Evolutionary conservation across 768 basidiomycete species (phyloP).

Genomic region (Saitozyma podzolica): DNA sequence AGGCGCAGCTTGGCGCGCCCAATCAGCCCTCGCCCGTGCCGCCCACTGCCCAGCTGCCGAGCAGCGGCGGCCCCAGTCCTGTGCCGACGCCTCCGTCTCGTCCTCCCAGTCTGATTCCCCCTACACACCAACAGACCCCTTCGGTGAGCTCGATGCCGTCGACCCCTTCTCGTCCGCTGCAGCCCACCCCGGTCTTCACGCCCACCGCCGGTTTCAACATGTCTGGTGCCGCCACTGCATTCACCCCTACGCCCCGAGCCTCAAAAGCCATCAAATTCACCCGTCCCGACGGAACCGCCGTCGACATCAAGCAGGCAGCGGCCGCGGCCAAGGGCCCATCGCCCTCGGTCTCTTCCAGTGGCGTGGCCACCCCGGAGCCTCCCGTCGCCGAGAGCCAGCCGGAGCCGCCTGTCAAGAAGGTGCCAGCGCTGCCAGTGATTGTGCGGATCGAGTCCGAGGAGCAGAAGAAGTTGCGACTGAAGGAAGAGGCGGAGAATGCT

Average conservation of each 20-base stretch:
- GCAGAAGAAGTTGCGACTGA: constrained; percentile 37
- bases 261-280: constrained; percentile 52
- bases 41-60: constrained; percentile 24
- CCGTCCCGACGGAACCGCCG: constrained; percentile 56
- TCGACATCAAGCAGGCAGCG: constrained; percentile 57
- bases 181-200: constrained; percentile 29
- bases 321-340: constrained; percentile 55
- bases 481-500: constrained; percentile 36
- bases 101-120: constrained; percentile 28
- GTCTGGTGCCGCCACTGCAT: not conserved
- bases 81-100: constrained; percentile 38
- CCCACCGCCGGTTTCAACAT: constrained; percentile 19
- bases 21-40: constrained; percentile 28
- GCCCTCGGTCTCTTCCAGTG: constrained; percentile 39
- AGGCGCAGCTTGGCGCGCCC: constrained; percentile 31
- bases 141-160: constrained; percentile 12
- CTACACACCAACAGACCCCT: not conserved
- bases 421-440: constrained; percentile 38
- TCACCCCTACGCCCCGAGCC: constrained; percentile 52
- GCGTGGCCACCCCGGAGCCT: constrained; percentile 45
- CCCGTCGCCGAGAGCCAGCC: constrained; percentile 49
- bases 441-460: constrained; percentile 49
- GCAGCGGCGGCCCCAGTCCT: constrained; percentile 34
- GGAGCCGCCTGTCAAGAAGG: constrained; percentile 35
- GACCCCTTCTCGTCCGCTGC: constrained; percentile 33